These are phyloP conservation scores for Tuber indicum DNA, from an alignment of 495 filamentous ascomycete species.

Conservation along the genomic window DNA sequence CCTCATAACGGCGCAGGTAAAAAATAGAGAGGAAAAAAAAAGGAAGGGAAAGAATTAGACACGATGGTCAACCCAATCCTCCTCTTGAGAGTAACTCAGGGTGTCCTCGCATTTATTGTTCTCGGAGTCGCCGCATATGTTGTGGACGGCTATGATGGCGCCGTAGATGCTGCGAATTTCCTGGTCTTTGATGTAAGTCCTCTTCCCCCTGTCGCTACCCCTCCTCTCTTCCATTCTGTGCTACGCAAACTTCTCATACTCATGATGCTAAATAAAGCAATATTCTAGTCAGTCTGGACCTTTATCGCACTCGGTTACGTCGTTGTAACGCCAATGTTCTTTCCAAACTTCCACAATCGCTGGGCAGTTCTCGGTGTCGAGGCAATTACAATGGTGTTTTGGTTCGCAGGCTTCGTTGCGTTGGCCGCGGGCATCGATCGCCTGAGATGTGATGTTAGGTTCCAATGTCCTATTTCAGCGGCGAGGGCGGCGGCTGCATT, in stretches of 20 bases:
- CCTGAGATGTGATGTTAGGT: background rate
- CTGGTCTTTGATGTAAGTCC: constrained; percentile 37
- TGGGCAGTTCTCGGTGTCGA: constrained; percentile 41
- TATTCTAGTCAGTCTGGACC: constrained; percentile 37
- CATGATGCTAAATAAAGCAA: constrained; percentile 18
- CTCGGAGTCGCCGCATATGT: constrained; percentile 38
- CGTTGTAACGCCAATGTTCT: constrained; percentile 40
- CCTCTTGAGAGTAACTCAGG: constrained; percentile 35
- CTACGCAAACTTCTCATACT: constrained; percentile 4
- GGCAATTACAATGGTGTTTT: constrained; percentile 41
- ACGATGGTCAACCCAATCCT: constrained; percentile 39
- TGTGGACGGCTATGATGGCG: constrained; percentile 18
- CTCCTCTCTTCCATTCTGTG: constrained; percentile 4
- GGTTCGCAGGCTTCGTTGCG: constrained; percentile 41
- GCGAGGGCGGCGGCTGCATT: constrained; percentile 39
- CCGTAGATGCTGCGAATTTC: constrained; percentile 30
- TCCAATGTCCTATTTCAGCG: constrained; percentile 18
- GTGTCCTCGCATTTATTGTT: constrained; percentile 36
- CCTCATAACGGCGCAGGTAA: background rate
- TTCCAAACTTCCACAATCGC: constrained; percentile 38
- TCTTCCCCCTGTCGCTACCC: constrained; percentile 3
- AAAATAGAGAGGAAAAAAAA: background rate
- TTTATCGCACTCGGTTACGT: constrained; percentile 39
- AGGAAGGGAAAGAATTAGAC: constrained; percentile 6
- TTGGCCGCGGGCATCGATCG: constrained; percentile 28